Conservation (phyloP, 2,329 filamentous ascomycete species). For the Phialocephala sp. region DNA sequence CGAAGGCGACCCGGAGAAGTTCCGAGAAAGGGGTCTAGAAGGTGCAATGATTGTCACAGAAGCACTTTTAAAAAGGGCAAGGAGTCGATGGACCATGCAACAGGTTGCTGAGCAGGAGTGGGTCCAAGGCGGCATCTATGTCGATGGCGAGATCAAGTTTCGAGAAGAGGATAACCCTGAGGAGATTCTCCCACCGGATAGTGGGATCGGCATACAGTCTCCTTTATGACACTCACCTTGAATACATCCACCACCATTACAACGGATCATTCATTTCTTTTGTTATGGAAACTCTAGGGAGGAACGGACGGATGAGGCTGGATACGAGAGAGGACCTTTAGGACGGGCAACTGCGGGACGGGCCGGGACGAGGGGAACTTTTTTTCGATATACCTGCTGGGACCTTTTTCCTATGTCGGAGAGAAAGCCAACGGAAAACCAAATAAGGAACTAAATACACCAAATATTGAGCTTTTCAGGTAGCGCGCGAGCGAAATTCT, state of each 20-base stretch:
- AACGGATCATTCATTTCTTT: neutral
- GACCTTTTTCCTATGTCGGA: neutral
- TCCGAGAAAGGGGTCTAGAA: constrained; percentile 67
- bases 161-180: constrained; percentile 54
- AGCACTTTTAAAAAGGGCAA: constrained; percentile 80
- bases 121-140: constrained; percentile 75
- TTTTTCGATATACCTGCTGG: neutral
- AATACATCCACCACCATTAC: neutral
- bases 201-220: constrained; percentile 12
- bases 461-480: neutral
- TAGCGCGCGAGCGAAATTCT: constrained; percentile 9
- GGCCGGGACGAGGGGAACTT: neutral
- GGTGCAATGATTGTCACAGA: constrained; percentile 85
- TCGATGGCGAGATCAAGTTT: constrained; percentile 67
- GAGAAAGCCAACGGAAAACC: neutral
- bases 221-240: neutral
- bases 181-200: constrained; percentile 29
- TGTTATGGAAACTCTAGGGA: neutral
- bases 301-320: neutral
- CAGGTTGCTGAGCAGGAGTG: constrained; percentile 76
- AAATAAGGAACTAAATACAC: neutral
- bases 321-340: neutral
- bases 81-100: constrained; percentile 76
- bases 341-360: neutral
- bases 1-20: constrained; percentile 67